These are phyloP conservation scores for Lactarius hengduanensis DNA, from an alignment of 768 basidiomycete genomes.

Conservation along the genomic window DNA sequence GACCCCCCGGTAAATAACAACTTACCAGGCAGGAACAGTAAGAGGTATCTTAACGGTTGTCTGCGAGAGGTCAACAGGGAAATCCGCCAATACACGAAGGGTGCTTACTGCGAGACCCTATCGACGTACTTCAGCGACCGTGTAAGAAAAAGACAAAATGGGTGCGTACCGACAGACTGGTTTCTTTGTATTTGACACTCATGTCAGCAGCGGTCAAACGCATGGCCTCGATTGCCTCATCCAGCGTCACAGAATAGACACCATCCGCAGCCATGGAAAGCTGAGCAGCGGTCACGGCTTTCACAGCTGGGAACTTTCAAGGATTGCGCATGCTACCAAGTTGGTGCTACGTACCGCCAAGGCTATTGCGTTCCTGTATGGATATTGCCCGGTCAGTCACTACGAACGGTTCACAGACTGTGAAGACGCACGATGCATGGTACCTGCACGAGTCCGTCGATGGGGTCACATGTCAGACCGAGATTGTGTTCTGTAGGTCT, in stretches of 20 bases:
- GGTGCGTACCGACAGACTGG: slow-evolving; percentile 75
- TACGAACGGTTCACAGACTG: slow-evolving; percentile 12
- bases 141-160: neutral
- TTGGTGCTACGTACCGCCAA: slow-evolving; percentile 58
- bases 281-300: slow-evolving; percentile 92
- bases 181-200: slow-evolving; percentile 96
- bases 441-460: slow-evolving; percentile 90
- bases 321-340: neutral
- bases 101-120: slow-evolving; percentile 59
- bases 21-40: slow-evolving; percentile 76
- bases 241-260: slow-evolving; percentile 80
- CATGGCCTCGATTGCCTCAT: slow-evolving; percentile 97
- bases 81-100: slow-evolving; percentile 19
- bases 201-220: slow-evolving; percentile 89
- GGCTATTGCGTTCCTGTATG: slow-evolving; percentile 73
- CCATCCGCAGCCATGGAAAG: slow-evolving; percentile 91
- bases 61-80: slow-evolving; percentile 36
- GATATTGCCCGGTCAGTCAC: slow-evolving; percentile 10
- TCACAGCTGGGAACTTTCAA: slow-evolving; percentile 59
- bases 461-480: slow-evolving; percentile 91
- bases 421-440: slow-evolving; percentile 80
- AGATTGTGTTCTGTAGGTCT: slow-evolving; percentile 67
- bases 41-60: slow-evolving; percentile 81
- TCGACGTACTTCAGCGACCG: slow-evolving; percentile 9
- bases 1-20: neutral